phyloP scores from a whole-genome alignment of 441 rosid genomes.

The Caryocar brasiliense region DNA sequence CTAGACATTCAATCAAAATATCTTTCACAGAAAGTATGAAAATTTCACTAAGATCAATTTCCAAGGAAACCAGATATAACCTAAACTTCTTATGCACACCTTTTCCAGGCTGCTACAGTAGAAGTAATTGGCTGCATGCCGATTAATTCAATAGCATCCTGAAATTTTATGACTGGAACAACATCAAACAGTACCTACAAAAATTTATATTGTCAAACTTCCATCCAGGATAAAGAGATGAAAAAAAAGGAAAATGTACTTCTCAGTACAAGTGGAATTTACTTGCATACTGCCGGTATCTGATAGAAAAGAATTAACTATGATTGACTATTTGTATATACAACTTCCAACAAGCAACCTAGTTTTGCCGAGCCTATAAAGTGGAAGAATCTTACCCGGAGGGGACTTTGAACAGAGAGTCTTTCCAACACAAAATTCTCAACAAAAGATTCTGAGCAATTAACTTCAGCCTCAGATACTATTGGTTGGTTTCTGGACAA shows the following conservation, averaged over 20 bases:
- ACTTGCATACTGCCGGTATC: no score
- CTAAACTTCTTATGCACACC: slow-evolving; percentile 30
- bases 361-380: not conserved
- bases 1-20: no score
- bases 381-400: slow-evolving; percentile 50
- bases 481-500: slow-evolving; percentile 48
- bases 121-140: slow-evolving; percentile 93
- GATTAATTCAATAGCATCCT: slow-evolving; percentile 84
- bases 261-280: no score
- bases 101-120: slow-evolving; percentile 67
- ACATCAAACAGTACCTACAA: slow-evolving; percentile 87
- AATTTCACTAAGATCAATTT: no score
- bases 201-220: slow-evolving; percentile 13
- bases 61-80: no score
- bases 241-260: not conserved
- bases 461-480: slow-evolving; percentile 37
- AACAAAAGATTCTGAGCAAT: slow-evolving; percentile 63
- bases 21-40: no score
- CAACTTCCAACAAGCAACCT: no score
- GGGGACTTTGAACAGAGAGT: slow-evolving; percentile 91
- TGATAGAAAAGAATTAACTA: no score
- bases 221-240: slow-evolving; percentile 6
- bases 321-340: no score
- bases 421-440: slow-evolving; percentile 94
- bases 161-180: slow-evolving; percentile 80